Base-by-base conservation (phyloP, 345 rosid species). In the Hibiscus mutabilis region DNA sequence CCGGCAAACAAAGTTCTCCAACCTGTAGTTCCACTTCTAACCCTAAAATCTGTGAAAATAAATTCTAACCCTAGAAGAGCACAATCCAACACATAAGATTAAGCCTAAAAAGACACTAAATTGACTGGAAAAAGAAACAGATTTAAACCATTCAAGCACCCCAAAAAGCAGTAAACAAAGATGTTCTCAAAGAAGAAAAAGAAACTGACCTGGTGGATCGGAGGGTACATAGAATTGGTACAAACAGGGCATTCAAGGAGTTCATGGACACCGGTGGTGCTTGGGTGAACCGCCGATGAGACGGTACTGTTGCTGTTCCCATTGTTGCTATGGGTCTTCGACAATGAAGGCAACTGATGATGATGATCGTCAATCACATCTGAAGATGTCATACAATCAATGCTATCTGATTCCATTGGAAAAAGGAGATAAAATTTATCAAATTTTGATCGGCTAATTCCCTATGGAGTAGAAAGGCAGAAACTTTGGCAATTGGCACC, bases 201-300 rank as follows among this genome's bases (percentile, higher is more conserved):
- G 22, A 70, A 55, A 69, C 66, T 55, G 62, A 91, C 98, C 98
- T 93, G 98, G 75, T 93, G 93, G 72, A 93, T 93, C 0, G 98
- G 98, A 74, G 98, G 98, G 80, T 91, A 93, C 98, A 93, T 93
- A 22, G 93, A 93, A 82, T 89, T 93, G 82, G 98, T 93, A 52
- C 97, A 93, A 61, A 90, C 97, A 51, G 98, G 98, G 76, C 98
- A 93, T 81, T 93, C 98, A 55, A 93, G 92, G 80, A 93, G 87
- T 84, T 93, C 98, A 63, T 91, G 97, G 75, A 93, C 98, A 79
- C 97, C 84, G 25, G 91, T 90, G 7, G 97, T 84, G 72, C 86
- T 81, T n/a, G 88, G 85, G 60, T 84, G 87, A 78, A 84, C 76
- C 69, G 79, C 78, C 2, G 87, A 75, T 59, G 85, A 76, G 42